Base-by-base conservation (phyloP, 2,329 filamentous ascomycete species). In the Curvularia spicifera region DNA sequence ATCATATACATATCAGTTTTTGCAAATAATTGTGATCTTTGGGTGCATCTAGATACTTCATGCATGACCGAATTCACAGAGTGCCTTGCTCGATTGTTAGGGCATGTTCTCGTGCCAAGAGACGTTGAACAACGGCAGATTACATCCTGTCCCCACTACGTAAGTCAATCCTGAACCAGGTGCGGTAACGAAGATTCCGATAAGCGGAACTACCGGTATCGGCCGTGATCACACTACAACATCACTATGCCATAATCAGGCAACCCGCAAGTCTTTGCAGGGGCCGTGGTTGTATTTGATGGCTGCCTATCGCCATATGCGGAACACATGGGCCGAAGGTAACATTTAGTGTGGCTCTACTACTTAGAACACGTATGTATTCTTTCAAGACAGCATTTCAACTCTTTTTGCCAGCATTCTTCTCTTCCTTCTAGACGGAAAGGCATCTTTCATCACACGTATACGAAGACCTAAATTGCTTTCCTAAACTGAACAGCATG, bases 141-240 rank as follows among this genome's bases (percentile, higher is more conserved):
- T 35, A 18, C 45, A 24, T 12, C 10, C 20, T 8, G 18, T 22
- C 29, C 24, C 45, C 31, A 48, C 45, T 47, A 4, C 12, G 10
- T 24, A 8, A 22, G 10, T 24, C 29, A 18, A 15, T 22, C 29
- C 29, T 12, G 7, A 29, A 9, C 24, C 24, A 28, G 8, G 35
- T 57, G n/a, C 35, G 24, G 22, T 8, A 43, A 15, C 12, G 40
- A 26, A 43, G n/a, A 20, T 26, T 52, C 57, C 53, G 50, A 60
- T 42, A 46, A 45, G 42, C 29, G 42, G 44, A 37, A 26, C 40
- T 49, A 18, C 57, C 45, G 50, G 39, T 53, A 51, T 53, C 57
- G 53, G 49, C 53, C 47, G 28, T n/a, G 12, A 35, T 31, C 26
- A 18, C 26, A 49, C 39, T 42, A 15, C 24, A 43, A 31, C 22